phyloP scores from a whole-genome alignment of 495 filamentous ascomycete species.

The Penicillium riverlandense region DNA sequence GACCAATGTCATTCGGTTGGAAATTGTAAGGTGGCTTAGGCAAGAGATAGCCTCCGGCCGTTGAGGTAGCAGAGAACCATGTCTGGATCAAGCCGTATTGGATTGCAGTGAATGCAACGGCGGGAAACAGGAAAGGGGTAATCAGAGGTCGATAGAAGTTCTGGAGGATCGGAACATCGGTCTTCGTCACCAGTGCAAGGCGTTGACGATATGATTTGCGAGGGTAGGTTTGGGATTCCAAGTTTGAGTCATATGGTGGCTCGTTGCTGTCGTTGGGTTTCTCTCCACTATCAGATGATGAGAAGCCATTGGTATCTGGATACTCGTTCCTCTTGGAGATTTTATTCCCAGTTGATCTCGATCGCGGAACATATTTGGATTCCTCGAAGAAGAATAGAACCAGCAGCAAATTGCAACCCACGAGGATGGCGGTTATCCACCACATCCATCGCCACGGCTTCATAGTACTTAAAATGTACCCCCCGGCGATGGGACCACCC shows the following conservation, averaged over 20 bases:
- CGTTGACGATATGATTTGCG: slow-evolving; percentile 6
- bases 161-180: slow-evolving; percentile 2
- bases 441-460: slow-evolving; percentile 35
- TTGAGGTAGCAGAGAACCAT: slow-evolving; percentile 2
- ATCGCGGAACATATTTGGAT: slow-evolving; percentile 15
- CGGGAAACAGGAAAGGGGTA: slow-evolving; percentile 4
- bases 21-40: slow-evolving; percentile 25
- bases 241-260: background rate
- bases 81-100: slow-evolving; percentile 3
- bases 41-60: slow-evolving; percentile 5
- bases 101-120: slow-evolving; percentile 2
- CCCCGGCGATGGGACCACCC: slow-evolving; percentile 29
- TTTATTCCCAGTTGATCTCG: too few relatives aligned
- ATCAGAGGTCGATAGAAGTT: slow-evolving; percentile 7
- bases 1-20: slow-evolving; percentile 15
- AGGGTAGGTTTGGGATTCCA: slow-evolving; percentile 4
- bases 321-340: too few relatives aligned
- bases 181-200: slow-evolving; percentile 6
- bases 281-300: background rate
- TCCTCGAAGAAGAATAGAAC: slow-evolving; percentile 31
- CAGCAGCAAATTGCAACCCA: slow-evolving; percentile 22
- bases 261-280: background rate
- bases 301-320: too few relatives aligned
- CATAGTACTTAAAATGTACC: slow-evolving; percentile 24
- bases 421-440: slow-evolving; percentile 34